These are phyloP conservation scores for Penicillium sp. DNA, from an alignment of 2,329 filamentous ascomycete species.

Conservation along the genomic window DNA sequence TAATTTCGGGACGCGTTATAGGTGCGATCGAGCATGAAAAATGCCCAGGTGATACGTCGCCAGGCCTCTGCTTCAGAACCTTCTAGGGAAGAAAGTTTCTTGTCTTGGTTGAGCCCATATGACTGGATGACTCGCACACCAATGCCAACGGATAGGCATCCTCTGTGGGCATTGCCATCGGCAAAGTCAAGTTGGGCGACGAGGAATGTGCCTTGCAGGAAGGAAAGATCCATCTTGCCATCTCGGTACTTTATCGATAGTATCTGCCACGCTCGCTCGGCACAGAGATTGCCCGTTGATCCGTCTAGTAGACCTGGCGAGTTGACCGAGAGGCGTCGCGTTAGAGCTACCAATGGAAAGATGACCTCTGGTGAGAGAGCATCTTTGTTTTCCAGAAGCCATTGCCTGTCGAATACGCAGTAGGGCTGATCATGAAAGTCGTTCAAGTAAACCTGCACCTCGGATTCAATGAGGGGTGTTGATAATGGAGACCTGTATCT, in stretches of 20 bases:
- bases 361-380: conserved; percentile 20
- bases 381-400: conserved; percentile 13
- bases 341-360: conserved; percentile 25
- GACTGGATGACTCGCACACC: conserved; percentile 25
- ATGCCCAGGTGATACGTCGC: conserved; percentile 26
- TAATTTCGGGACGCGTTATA: conserved; percentile 28
- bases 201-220: conserved; percentile 26
- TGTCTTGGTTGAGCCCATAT: conserved; percentile 19
- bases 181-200: conserved; percentile 28
- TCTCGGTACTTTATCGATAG: conserved; percentile 18
- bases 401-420: conserved; percentile 21
- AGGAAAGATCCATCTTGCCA: conserved; percentile 17
- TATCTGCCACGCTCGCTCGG: conserved; percentile 23
- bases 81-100: conserved; percentile 5
- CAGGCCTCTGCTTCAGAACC: conserved; percentile 13
- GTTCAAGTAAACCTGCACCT: conserved; percentile 22
- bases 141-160: conserved; percentile 21
- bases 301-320: background rate
- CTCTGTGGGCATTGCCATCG: conserved; percentile 22
- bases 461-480: conserved; percentile 11
- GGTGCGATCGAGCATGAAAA: conserved; percentile 28
- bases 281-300: conserved; percentile 7
- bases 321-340: conserved; percentile 16
- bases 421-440: conserved; percentile 30
- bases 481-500: conserved; percentile 3